Evolutionary conservation across 176 grass and related monocot species (phyloP), one percentile per base, ranked within the genome.

Genomic region (Stipa capillata): DNA sequence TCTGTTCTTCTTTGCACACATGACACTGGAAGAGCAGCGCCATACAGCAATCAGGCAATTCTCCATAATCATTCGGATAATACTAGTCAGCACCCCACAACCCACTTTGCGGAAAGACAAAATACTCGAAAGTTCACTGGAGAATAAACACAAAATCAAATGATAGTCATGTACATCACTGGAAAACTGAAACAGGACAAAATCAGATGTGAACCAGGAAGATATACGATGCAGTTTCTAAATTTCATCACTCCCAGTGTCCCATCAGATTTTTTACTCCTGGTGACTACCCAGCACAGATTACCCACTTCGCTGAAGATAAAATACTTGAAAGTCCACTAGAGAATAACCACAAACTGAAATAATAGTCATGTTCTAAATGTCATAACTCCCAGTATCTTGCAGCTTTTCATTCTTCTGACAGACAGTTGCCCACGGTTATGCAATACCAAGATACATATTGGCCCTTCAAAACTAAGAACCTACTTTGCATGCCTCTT

Each of bases 361-460:
- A 64, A 54, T 44, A 77, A 49, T 24, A 54, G 28, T 51, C 43
- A 77, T 88, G 33, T 69, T 56, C 57, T 68, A 67, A 83, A 63
- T 83, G 59, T 31, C 40, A 58, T 27, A 49, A 48, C 65, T 42
- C 16, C 16, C 37, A 81, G 15, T 54, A 57, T 66, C 21, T 42
- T n/a, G 1, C 18, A 16, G 13, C 27, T 24, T 21, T 86, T 28
- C 41, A 27, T 67, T 31, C 1, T 74, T 48, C 54, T 39, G 21
- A 56, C 15, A 47, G 35, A 42, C 47, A 56, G 43, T 39, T 33
- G 23, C 3, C 8, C 39, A 68, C 33, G 51, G 43, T 35, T 52
- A 35, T 45, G 28, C 29, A 75, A 84, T 56, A 56, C 27, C 25
- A 69, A 43, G 32, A 16, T 21, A 74, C 16, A 13, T 9, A 52